phyloP scores from a whole-genome alignment of 2,329 filamentous ascomycete genomes.

The Tolypocladium ovalisporum region DNA sequence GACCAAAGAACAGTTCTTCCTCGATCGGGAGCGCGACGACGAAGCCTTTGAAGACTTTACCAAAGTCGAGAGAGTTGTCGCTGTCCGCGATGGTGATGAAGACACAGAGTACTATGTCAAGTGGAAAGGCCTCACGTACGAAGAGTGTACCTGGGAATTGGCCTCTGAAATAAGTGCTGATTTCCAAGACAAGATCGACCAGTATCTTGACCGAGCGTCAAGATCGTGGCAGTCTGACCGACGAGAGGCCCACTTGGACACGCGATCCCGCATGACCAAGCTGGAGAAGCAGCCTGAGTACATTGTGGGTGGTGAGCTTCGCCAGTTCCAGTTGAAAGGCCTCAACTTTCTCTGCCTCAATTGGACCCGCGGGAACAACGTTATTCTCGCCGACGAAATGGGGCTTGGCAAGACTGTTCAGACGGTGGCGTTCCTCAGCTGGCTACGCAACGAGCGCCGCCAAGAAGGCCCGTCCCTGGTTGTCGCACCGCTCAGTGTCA shows the following conservation, averaged over 20 bases:
- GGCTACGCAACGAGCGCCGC: constrained; percentile 78
- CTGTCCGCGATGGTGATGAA: constrained; percentile 66
- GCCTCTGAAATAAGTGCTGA: constrained; percentile 64
- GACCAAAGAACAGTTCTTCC: constrained; percentile 83
- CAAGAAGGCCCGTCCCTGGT: constrained; percentile 95
- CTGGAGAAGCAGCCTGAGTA: constrained; percentile 77
- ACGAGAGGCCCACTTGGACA: constrained; percentile 63
- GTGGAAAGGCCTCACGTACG: constrained; percentile 91
- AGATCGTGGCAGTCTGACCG: constrained; percentile 73
- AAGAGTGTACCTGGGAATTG: constrained; percentile 88
- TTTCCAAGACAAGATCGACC: constrained; percentile 83
- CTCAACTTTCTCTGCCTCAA: constrained; percentile 94
- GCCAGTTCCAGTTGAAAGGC: constrained; percentile 87
- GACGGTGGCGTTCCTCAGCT: constrained; percentile 93
- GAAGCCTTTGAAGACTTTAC: constrained; percentile 85
- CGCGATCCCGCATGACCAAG: constrained; percentile 62
- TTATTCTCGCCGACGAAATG: constrained; percentile 98
- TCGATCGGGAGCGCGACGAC: constrained; percentile 86
- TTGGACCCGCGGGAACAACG: constrained; percentile 89
- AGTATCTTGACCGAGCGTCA: constrained; percentile 73
- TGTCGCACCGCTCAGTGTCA: constrained; percentile 93
- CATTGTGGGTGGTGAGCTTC: constrained; percentile 71
- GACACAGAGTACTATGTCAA: constrained; percentile 88
- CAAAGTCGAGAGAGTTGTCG: constrained; percentile 87
- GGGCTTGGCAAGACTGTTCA: constrained; percentile 96